A percentile compares a stretch with the other conserved stretches of the same genome.
Conservation (phyloP, 1,284 basidiomycete species). For the Rhodotorula sp. region DNA sequence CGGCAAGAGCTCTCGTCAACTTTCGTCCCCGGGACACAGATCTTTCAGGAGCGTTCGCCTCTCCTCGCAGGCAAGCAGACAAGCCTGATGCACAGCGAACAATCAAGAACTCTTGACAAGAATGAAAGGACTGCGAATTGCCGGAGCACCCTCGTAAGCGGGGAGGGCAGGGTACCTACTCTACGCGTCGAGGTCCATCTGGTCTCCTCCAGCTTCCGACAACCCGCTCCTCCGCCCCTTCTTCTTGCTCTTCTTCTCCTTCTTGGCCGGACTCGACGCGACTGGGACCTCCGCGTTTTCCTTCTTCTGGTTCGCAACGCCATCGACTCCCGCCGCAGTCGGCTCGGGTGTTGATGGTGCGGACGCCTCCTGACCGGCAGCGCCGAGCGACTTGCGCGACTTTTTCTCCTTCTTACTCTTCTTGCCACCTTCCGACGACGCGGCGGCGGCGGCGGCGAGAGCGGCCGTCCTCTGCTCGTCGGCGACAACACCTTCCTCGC, state of each 20-base stretch:
- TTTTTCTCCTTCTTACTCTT: slow-evolving; percentile 15
- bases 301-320: background rate
- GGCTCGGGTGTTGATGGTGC: background rate
- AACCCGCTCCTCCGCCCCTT: slow-evolving; percentile 12
- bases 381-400: slow-evolving; percentile 8
- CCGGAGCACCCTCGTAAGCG: too few species aligned
- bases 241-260: slow-evolving; percentile 12
- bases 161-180: background rate
- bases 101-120: background rate
- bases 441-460: background rate
- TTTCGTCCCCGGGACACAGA: too few species aligned
- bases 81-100: too few species aligned
- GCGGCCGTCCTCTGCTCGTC: slow-evolving; percentile 20
- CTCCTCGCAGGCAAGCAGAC: too few species aligned
- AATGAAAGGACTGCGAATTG: background rate
- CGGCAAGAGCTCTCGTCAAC: too few species aligned
- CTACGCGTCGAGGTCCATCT: slow-evolving; percentile 9
- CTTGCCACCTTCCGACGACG: background rate
- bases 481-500: slow-evolving; percentile 37
- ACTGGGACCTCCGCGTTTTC: background rate
- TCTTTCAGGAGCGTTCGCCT: too few species aligned
- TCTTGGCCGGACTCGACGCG: slow-evolving; percentile 6
- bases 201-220: slow-evolving; percentile 1
- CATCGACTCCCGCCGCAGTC: slow-evolving; percentile 26
- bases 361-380: background rate